Evolutionary conservation across 2,329 filamentous ascomycete genomes (phyloP).

Genomic region (Paramyrothecium roridum): DNA sequence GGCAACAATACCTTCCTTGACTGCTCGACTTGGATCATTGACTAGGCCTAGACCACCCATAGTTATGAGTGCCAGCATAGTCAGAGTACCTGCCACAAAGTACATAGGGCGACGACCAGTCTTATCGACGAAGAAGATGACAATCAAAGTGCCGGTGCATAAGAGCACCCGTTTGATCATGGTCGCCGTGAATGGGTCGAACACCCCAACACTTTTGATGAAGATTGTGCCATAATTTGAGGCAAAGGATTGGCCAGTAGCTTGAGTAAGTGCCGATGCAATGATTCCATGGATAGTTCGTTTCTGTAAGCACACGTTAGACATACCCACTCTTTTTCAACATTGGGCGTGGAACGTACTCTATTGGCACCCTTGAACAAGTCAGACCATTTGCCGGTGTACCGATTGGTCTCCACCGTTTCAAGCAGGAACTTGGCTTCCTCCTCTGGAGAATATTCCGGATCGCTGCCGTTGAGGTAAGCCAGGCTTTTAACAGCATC

Average conservation of each 20-base stretch:
- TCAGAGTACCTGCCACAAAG: constrained; percentile 12
- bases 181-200: constrained; percentile 21
- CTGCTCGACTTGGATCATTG: neutral
- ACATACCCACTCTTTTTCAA: no score
- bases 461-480: constrained; percentile 7
- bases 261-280: constrained; percentile 3
- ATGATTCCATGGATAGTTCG: neutral
- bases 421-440: constrained; percentile 6
- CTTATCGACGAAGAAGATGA: neutral
- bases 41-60: constrained; percentile 20
- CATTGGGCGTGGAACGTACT: no score
- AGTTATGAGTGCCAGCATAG: constrained; percentile 14
- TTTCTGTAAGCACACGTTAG: no score
- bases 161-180: constrained; percentile 11
- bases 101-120: constrained; percentile 3
- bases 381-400: neutral
- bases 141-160: neutral
- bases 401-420: neutral
- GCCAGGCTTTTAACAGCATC: constrained; percentile 9
- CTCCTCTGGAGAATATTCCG: constrained; percentile 10
- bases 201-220: constrained; percentile 13
- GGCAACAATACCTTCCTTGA: constrained; percentile 17
- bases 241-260: constrained; percentile 15
- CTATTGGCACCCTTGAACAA: neutral
- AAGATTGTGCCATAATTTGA: constrained; percentile 18